Evolutionary conservation across 805 yeast genomes (phyloP).

Genomic region (Nakazawaea holstii): DNA sequence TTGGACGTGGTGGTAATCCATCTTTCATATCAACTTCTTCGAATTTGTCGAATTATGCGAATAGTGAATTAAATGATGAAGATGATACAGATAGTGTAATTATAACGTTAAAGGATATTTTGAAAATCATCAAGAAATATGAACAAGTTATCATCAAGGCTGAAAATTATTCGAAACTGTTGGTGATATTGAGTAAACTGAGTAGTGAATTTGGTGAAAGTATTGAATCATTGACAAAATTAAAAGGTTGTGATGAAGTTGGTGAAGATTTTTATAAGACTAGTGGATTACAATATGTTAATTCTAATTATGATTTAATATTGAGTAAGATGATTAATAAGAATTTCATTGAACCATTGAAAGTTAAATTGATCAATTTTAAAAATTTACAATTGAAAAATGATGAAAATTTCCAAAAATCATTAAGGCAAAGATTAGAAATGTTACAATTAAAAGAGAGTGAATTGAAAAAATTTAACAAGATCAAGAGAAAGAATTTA

Average conservation of each 20-base stretch:
- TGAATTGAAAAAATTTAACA: slow-evolving; percentile 53
- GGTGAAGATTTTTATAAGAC: slow-evolving; percentile 66
- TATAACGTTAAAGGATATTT: slow-evolving; percentile 56
- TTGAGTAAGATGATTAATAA: slow-evolving; percentile 51
- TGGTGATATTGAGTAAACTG: slow-evolving; percentile 45
- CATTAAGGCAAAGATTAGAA: slow-evolving; percentile 46
- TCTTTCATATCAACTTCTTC: slow-evolving; percentile 14
- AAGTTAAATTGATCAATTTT: slow-evolving; percentile 38
- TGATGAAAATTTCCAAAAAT: slow-evolving; percentile 48
- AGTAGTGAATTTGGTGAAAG: slow-evolving; percentile 71
- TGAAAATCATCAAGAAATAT: slow-evolving; percentile 42
- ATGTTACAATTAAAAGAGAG: slow-evolving; percentile 55
- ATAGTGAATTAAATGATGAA: slow-evolving; percentile 42
- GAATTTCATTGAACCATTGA: slow-evolving; percentile 52
- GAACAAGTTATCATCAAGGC: slow-evolving; percentile 43
- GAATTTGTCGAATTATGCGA: slow-evolving; percentile 30
- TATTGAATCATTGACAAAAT: slow-evolving; percentile 56
- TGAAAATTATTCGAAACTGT: slow-evolving; percentile 37
- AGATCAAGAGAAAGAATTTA: slow-evolving; percentile 57
- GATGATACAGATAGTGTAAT: slow-evolving; percentile 25
- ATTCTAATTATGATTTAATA: slow-evolving; percentile 74
- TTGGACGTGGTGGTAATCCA: neutral
- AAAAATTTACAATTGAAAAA: slow-evolving; percentile 35
- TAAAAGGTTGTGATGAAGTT: slow-evolving; percentile 44
- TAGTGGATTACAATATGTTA: slow-evolving; percentile 70